Conservation (phyloP, 169 alveolate species). For the Ichthyophthirius multifiliis region DNA sequence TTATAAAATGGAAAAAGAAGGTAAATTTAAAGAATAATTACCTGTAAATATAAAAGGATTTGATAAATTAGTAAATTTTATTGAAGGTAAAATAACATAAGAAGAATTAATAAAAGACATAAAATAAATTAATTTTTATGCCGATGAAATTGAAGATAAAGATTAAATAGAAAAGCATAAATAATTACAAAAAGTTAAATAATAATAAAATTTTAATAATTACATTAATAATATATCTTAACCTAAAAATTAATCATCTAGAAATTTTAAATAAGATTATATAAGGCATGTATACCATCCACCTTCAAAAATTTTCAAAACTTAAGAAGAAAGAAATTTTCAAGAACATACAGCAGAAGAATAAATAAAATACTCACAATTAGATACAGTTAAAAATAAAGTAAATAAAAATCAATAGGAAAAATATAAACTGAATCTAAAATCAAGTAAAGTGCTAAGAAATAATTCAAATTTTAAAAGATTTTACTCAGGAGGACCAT, state of each 20-base stretch:
- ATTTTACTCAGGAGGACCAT: slow-evolving; percentile 41
- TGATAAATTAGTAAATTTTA: background rate
- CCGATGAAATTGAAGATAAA: background rate
- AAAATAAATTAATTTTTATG: background rate
- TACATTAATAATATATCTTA: background rate
- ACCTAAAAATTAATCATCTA: slow-evolving; percentile 1
- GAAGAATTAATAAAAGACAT: slow-evolving; percentile 4
- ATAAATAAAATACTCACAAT: background rate
- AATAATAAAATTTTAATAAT: background rate
- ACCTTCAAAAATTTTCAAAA: slow-evolving; percentile 22
- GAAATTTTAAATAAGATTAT: background rate
- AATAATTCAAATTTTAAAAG: slow-evolving; percentile 8
- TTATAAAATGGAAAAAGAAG: slow-evolving; percentile 24
- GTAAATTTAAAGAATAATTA: slow-evolving; percentile 26
- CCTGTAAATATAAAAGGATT: slow-evolving; percentile 33
- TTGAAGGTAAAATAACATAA: slow-evolving; percentile 19
- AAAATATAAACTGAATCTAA: slow-evolving; percentile 20
- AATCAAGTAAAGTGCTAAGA: slow-evolving; percentile 16
- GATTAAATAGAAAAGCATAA: background rate
- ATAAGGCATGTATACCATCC: slow-evolving; percentile 38
- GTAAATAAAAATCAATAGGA: slow-evolving; percentile 21
- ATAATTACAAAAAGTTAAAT: background rate
- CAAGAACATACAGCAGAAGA: slow-evolving; percentile 12
- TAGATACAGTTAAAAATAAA: background rate
- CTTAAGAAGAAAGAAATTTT: slow-evolving; percentile 10